Conservation (phyloP, 495 filamentous ascomycete species). For the Trichoderma erinaceum region DNA sequence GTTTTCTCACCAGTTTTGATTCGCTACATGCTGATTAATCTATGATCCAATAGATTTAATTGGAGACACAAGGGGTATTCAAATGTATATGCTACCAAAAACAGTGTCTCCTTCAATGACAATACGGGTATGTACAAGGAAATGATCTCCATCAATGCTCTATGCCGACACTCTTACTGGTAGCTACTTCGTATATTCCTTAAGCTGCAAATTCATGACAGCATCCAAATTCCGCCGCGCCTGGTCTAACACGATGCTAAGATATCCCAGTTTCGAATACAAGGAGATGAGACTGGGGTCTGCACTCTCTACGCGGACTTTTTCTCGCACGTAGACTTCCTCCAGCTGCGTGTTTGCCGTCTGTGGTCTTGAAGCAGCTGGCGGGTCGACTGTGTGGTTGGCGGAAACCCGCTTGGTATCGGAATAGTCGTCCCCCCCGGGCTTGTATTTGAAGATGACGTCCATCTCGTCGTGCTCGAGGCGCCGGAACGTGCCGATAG, state of each 20-base stretch:
- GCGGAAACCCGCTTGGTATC: neutral
- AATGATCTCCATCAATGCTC: too few species aligned
- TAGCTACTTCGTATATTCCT: neutral
- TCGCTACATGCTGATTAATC: neutral
- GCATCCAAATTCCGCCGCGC: conserved; percentile 67
- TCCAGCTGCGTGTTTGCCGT: neutral
- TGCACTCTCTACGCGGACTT: conserved; percentile 82
- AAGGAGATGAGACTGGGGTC: conserved; percentile 86
- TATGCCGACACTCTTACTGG: too few species aligned
- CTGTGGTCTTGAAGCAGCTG: conserved; percentile 14
- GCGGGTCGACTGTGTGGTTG: neutral
- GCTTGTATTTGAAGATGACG: conserved; percentile 54
- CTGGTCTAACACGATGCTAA: conserved; percentile 65
- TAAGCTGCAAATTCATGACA: conserved; percentile 57
- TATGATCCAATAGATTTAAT: neutral
- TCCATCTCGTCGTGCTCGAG: conserved; percentile 79
- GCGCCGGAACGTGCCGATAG: conserved; percentile 52
- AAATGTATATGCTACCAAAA: too few species aligned
- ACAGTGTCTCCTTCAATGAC: too few species aligned
- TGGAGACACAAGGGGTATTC: neutral
- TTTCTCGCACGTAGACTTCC: conserved; percentile 78
- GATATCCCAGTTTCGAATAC: conserved; percentile 76
- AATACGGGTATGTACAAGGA: neutral
- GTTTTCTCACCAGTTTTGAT: neutral
- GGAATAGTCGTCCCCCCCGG: conserved; percentile 25